phyloP scores from a whole-genome alignment of 2,329 filamentous ascomycete species.

The Microsporum ferrugineum region DNA sequence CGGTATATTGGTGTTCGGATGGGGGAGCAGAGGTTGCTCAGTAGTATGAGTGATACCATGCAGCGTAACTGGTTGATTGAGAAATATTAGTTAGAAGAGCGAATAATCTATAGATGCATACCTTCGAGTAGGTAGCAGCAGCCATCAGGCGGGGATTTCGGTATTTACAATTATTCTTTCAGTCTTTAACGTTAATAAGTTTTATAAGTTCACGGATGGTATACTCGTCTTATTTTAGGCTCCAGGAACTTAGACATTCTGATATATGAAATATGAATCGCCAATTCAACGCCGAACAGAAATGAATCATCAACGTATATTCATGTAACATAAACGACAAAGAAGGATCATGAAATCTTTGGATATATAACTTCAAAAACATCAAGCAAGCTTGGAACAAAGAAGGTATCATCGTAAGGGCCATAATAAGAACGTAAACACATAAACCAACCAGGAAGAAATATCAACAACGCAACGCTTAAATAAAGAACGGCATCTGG shows the following conservation, averaged over 20 bases:
- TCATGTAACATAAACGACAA: neutral
- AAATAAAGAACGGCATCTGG: neutral
- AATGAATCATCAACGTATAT: neutral
- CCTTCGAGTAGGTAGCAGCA: neutral
- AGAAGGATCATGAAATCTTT: neutral
- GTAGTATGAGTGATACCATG: constrained; percentile 23
- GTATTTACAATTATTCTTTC: neutral
- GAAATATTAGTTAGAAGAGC: constrained; percentile 23
- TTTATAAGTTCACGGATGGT: neutral
- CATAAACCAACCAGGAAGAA: constrained; percentile 4
- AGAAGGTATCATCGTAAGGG: neutral
- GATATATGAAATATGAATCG: neutral
- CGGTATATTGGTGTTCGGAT: constrained; percentile 25
- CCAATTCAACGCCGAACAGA: neutral
- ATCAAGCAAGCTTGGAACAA: neutral
- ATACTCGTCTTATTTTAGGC: neutral
- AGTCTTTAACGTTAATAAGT: neutral
- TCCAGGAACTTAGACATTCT: neutral
- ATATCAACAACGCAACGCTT: neutral
- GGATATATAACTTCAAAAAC: constrained; percentile 4
- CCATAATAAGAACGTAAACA: neutral
- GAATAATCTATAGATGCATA: neutral
- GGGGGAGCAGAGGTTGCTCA: constrained; percentile 24
- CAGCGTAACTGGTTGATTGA: constrained; percentile 29
- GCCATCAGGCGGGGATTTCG: neutral